Conservation (phyloP, 768 basidiomycete genomes). For the Lactarius sp. region DNA sequence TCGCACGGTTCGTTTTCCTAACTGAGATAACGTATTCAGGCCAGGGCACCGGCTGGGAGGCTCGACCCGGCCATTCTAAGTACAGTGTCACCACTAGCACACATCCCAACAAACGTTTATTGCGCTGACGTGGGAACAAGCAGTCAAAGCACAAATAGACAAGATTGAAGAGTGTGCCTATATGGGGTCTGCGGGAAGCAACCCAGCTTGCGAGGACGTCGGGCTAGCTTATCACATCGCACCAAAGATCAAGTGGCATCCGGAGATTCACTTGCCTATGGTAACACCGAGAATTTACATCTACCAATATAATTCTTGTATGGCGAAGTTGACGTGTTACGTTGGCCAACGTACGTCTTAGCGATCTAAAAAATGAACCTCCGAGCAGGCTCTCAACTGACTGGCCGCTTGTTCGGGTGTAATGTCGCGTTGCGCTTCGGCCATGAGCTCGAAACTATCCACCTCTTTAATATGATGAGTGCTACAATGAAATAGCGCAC, state of each 20-base stretch:
- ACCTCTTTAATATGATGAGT: not conserved
- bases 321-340: not conserved
- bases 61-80: too few species aligned
- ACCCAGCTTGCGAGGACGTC: not conserved
- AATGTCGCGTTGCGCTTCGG: conserved; percentile 83
- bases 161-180: too few species aligned
- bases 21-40: too few species aligned
- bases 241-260: not conserved
- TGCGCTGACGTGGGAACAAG: too few species aligned
- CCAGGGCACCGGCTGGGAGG: too few species aligned
- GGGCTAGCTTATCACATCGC: not conserved
- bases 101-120: too few species aligned
- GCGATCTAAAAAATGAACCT: conserved; percentile 53
- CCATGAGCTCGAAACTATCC: conserved; percentile 80
- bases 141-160: too few species aligned
- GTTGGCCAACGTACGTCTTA: not conserved
- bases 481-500: conserved; percentile 27
- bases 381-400: conserved; percentile 48
- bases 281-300: not conserved
- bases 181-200: too few species aligned
- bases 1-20: too few species aligned
- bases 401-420: conserved; percentile 84
- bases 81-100: too few species aligned
- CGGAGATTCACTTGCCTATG: not conserved
- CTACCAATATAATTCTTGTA: not conserved